Conservation (phyloP, 2,329 filamentous ascomycete species). For the Paecilomyces sp. region DNA sequence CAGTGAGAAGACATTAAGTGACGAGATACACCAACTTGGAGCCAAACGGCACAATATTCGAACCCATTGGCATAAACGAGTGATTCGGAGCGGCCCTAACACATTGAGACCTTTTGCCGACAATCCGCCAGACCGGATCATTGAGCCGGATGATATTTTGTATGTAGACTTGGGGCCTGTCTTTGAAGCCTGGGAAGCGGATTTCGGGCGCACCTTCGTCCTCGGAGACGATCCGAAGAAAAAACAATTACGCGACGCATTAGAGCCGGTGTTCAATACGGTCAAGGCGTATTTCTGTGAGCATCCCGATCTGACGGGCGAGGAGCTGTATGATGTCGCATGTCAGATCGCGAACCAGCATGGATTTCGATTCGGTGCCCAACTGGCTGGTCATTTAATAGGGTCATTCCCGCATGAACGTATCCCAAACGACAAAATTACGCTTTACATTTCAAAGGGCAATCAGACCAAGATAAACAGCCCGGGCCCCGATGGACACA, state of each 20-base stretch:
- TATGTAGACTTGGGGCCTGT: slow-evolving; percentile 48
- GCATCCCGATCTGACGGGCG: slow-evolving; percentile 42
- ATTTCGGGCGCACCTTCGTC: slow-evolving; percentile 48
- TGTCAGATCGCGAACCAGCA: slow-evolving; percentile 27
- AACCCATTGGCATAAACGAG: slow-evolving; percentile 49
- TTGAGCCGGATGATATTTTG: slow-evolving; percentile 44
- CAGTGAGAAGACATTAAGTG: slow-evolving; percentile 41
- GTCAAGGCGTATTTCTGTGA: slow-evolving; percentile 35
- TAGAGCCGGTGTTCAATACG: slow-evolving; percentile 42
- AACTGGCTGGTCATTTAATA: slow-evolving; percentile 44
- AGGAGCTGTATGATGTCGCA: slow-evolving; percentile 41
- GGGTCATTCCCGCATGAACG: slow-evolving; percentile 47
- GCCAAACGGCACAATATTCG: slow-evolving; percentile 35
- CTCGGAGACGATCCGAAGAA: slow-evolving; percentile 42
- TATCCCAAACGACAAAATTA: slow-evolving; percentile 41
- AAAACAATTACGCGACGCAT: slow-evolving; percentile 36
- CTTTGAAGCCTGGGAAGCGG: slow-evolving; percentile 48
- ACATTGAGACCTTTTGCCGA: slow-evolving; percentile 43
- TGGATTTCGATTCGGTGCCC: slow-evolving; percentile 41
- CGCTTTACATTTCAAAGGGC: slow-evolving; percentile 40
- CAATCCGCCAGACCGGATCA: slow-evolving; percentile 44
- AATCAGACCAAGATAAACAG: slow-evolving; percentile 37
- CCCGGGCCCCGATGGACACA: slow-evolving; percentile 34
- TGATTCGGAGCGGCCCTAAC: slow-evolving; percentile 45
- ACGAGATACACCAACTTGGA: slow-evolving; percentile 42